Percentiles rank a stretch among this genome's conserved stretches.
Evolutionary conservation across 257 asterid species (phyloP).

Genomic region (Ehretia macrophylla): DNA sequence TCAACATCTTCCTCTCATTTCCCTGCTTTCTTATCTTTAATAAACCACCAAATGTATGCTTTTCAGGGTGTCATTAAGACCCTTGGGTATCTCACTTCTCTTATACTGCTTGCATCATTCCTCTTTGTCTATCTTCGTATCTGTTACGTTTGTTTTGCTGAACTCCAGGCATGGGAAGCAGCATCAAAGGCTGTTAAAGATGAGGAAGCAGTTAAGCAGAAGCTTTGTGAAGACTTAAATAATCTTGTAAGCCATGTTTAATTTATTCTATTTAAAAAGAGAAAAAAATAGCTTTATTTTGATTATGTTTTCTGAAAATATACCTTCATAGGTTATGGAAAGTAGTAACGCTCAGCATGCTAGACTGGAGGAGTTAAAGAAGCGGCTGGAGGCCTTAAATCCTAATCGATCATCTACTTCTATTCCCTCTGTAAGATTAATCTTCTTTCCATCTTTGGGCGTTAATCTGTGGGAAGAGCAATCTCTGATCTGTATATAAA

Average conservation of each 20-base stretch:
- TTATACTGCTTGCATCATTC: neutral
- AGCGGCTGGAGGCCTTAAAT: slow-evolving; percentile 80
- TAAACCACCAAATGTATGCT: too few species aligned
- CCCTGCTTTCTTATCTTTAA: too few species aligned
- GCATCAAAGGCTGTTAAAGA: slow-evolving; percentile 66
- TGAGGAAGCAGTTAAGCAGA: slow-evolving; percentile 69
- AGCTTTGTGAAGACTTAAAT: slow-evolving; percentile 70
- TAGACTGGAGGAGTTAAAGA: slow-evolving; percentile 89
- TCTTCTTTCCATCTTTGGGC: slow-evolving; percentile 1
- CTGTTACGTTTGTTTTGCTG: slow-evolving; percentile 14
- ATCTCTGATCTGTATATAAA: too few species aligned
- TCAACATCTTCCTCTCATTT: too few species aligned
- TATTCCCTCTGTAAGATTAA: slow-evolving; percentile 40
- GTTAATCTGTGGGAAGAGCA: neutral
- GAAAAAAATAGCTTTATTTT: neutral
- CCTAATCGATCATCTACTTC: slow-evolving; percentile 64
- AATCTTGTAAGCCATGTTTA: slow-evolving; percentile 43
- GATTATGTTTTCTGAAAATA: neutral
- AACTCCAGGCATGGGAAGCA: slow-evolving; percentile 70
- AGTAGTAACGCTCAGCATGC: slow-evolving; percentile 67
- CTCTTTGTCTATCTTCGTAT: neutral
- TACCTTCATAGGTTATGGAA: slow-evolving; percentile 66
- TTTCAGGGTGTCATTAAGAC: neutral
- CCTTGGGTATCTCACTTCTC: neutral
- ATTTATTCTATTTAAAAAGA: neutral